Conservation (phyloP, 1,284 basidiomycete species). For the Puccinia hordei region DNA sequence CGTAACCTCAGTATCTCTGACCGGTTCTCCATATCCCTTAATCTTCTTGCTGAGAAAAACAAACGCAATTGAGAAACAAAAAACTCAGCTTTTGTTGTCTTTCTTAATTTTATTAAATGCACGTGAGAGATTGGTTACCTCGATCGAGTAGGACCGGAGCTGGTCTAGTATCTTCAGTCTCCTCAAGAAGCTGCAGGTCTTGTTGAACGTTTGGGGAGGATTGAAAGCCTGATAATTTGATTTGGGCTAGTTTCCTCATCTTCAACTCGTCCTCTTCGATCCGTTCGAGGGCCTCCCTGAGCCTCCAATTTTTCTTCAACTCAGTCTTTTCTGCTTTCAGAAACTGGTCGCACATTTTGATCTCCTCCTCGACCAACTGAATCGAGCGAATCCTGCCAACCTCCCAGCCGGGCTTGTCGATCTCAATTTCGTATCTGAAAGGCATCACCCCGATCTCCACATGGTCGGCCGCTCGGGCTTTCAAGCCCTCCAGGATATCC, state of each 20-base stretch:
- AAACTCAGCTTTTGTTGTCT: neutral
- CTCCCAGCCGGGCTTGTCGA: constrained; percentile 88
- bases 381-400: constrained; percentile 74
- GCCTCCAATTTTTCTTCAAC: constrained; percentile 74
- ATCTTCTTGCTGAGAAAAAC: constrained; percentile 28
- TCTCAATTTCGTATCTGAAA: constrained; percentile 93
- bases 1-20: constrained; percentile 80
- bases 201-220: neutral
- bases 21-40: constrained; percentile 60
- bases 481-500: constrained; percentile 84
- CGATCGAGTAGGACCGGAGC: constrained; percentile 42
- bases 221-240: constrained; percentile 54
- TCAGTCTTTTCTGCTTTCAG: constrained; percentile 71
- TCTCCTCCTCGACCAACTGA: constrained; percentile 79
- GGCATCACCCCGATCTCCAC: constrained; percentile 99
- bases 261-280: constrained; percentile 80
- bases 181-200: neutral
- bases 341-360: constrained; percentile 72
- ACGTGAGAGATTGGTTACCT: constrained; percentile 14
- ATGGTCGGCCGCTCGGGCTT: constrained; percentile 90
- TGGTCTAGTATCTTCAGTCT: constrained; percentile 42
- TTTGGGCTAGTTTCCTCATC: constrained; percentile 68
- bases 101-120: neutral
- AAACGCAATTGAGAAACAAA: neutral
- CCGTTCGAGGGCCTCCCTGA: constrained; percentile 77